phyloP scores from a whole-genome alignment of 768 basidiomycete genomes.

The Mycena indigotica region DNA sequence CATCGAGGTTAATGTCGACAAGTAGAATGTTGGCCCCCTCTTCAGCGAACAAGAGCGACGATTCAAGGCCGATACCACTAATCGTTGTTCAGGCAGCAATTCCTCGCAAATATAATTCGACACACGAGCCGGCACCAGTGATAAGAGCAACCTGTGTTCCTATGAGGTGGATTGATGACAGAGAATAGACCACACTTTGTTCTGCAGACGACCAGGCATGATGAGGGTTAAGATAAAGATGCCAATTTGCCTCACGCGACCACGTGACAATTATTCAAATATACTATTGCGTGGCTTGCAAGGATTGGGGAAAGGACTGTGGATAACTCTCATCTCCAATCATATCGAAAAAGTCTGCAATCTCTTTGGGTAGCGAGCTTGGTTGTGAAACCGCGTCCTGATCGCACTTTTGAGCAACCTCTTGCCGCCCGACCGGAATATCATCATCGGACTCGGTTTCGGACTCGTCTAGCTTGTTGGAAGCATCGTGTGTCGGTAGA shows the following conservation, averaged over 20 bases:
- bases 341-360: constrained; percentile 48
- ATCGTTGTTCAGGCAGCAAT: constrained; percentile 14
- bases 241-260: constrained; percentile 12
- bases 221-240: constrained; percentile 14
- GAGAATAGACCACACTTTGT: constrained; percentile 50
- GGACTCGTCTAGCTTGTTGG: constrained; percentile 26
- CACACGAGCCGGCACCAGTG: constrained; percentile 89
- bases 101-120: no score
- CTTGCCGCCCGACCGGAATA: constrained; percentile 9
- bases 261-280: neutral
- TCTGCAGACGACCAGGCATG: constrained; percentile 69
- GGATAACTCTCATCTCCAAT: constrained; percentile 47
- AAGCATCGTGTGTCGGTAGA: neutral
- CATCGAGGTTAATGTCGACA: constrained; percentile 81
- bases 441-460: constrained; percentile 42
- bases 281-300: constrained; percentile 20
- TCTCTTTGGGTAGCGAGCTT: constrained; percentile 37
- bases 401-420: neutral
- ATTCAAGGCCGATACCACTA: constrained; percentile 96
- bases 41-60: constrained; percentile 90
- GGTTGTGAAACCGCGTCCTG: neutral
- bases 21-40: constrained; percentile 93
- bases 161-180: constrained; percentile 6
- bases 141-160: constrained; percentile 82
- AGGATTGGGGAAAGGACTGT: constrained; percentile 42